Base-by-base conservation (phyloP, 805 yeast genomes). In the Candida yuanshanica region DNA sequence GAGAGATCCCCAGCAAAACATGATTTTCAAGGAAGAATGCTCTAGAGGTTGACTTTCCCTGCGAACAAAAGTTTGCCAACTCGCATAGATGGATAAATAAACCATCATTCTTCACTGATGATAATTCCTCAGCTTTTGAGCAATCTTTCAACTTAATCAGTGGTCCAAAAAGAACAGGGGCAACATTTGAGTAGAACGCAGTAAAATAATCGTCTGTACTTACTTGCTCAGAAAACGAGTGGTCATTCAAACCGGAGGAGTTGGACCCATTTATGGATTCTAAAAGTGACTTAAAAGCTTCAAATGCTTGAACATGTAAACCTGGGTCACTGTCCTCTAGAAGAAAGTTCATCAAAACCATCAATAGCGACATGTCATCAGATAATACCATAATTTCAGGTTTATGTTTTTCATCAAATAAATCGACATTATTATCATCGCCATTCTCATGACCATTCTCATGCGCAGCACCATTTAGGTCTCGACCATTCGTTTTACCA, bases 261-360 rank as follows among this genome's bases (percentile, higher is more conserved):
- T 41, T 45, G n/a, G 47, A 33, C 20, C 45, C 48, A n/a, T 37
- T 43, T 4, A 44, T 38, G 9, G 59, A 81, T 53, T 84, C 90
- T 12, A 90, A 66, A 25, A 90, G 61, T 2, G 81, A 78, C 55
- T 81, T 81, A 37, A 90, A 62, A 1, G 96, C 95, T 61, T 89
- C 96, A 47, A 76, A 79, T 0, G 90, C 83, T 59, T 89, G 96
- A 7, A 84, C 77, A 54, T 83, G 81, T 38, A 89, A 62, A 0
- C 95, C 95, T 5, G 81, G 74, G 47, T 79, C 79, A 10, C 68
- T 64, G 45, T 84, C 95, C 17, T 74, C 70, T 3, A 80, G 58
- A 7, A 90, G 59, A 14, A 88, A 70, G 27, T 77, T 72, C 0
- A 82, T 70, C 26, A 88, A 60, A 7, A 79, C 69, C 7, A 65